A percentile compares a stretch with the other conserved stretches of the same genome.
phyloP scores from a whole-genome alignment of 1,284 basidiomycete genomes.

The Papiliotrema fonsecae region DNA sequence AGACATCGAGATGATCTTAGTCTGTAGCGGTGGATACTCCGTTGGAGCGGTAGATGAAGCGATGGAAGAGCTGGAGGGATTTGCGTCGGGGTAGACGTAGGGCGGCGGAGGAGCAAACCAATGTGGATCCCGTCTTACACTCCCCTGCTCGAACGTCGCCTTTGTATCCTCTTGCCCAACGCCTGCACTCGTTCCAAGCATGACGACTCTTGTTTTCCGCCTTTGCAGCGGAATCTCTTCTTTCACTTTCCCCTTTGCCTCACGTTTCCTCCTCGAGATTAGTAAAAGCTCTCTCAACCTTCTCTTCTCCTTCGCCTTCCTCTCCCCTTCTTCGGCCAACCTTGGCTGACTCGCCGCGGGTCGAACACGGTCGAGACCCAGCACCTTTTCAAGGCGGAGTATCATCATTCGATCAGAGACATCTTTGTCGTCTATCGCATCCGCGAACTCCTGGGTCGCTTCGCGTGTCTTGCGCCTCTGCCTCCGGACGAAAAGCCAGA shows the following conservation, averaged over 20 bases:
- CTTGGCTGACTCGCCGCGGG: not conserved
- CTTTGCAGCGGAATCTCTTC: not conserved
- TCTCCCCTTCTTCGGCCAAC: not conserved
- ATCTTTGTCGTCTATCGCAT: constrained; percentile 27
- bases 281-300: constrained; percentile 6
- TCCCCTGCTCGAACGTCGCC: too few species aligned
- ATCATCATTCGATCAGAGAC: constrained; percentile 18
- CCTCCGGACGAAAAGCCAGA: constrained; percentile 27
- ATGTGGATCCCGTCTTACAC: constrained; percentile 5
- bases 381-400: constrained; percentile 18
- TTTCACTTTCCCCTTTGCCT: constrained; percentile 5
- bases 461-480: constrained; percentile 30
- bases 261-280: not conserved
- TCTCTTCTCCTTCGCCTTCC: constrained; percentile 5
- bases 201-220: too few species aligned
- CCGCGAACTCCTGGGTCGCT: constrained; percentile 34
- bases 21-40: not conserved
- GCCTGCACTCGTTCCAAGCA: too few species aligned
- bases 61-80: not conserved
- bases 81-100: constrained; percentile 2
- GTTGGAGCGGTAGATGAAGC: not conserved
- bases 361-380: constrained; percentile 26
- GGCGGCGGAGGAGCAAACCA: constrained; percentile 25
- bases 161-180: too few species aligned
- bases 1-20: constrained; percentile 5